Evolutionary conservation across 164 flowering plant genomes (phyloP).

Genomic region (Stephania yunnanensis): DNA sequence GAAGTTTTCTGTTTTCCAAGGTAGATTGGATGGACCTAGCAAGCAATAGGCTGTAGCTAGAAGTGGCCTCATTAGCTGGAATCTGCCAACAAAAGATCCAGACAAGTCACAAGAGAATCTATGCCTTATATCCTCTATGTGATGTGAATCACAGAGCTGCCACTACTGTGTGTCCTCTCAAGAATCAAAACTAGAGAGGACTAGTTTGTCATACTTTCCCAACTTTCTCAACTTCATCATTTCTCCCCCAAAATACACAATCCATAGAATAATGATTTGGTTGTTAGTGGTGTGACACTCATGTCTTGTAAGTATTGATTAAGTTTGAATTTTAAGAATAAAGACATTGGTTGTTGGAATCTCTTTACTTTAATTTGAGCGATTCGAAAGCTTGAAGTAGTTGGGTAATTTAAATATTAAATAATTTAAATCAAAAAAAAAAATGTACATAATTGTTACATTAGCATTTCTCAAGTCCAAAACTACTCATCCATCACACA

Average conservation of each 20-base stretch:
- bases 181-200: neutral
- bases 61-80: neutral
- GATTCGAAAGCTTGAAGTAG: too few relatives aligned
- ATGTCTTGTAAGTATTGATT: too few relatives aligned
- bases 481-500: neutral
- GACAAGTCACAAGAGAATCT: neutral
- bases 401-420: too few relatives aligned
- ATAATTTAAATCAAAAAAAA: too few relatives aligned
- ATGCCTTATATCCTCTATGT: neutral
- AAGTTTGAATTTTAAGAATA: too few relatives aligned
- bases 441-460: too few relatives aligned
- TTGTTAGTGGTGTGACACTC: too few relatives aligned
- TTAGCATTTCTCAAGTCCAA: too few relatives aligned
- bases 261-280: too few relatives aligned
- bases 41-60: neutral
- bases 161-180: neutral
- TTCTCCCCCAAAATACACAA: neutral
- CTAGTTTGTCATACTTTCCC: neutral
- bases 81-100: neutral
- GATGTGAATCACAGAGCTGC: neutral
- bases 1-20: neutral
- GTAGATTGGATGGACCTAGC: neutral
- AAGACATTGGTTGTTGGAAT: too few relatives aligned
- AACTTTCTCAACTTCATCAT: neutral
- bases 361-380: too few relatives aligned